These are phyloP conservation scores for Nematocida sp. DNA, from an alignment of 371 early-diverging fungal species.

Conservation along the genomic window DNA sequence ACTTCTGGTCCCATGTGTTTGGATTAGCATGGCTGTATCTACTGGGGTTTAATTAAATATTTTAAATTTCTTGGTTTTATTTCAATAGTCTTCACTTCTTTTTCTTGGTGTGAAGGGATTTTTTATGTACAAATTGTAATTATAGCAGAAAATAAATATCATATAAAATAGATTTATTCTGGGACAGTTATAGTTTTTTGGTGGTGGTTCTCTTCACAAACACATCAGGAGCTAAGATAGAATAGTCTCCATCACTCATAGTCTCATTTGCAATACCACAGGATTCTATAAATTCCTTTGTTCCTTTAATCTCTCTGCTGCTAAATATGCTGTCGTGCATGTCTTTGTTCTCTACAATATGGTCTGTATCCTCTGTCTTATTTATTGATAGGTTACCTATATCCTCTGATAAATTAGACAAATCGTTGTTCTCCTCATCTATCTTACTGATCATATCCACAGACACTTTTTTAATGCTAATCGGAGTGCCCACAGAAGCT, in stretches of 20 bases:
- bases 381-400: conserved; percentile 35
- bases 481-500: neutral
- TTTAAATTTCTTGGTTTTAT: too few relatives aligned
- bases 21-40: too few relatives aligned
- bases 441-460: neutral
- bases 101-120: too few relatives aligned
- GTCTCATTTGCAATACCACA: conserved; percentile 26
- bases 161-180: neutral
- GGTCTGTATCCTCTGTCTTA: conserved; percentile 49
- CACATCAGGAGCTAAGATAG: conserved; percentile 46
- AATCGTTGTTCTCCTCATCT: neutral
- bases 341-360: conserved; percentile 48
- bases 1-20: too few relatives aligned
- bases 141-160: too few relatives aligned
- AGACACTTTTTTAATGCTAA: conserved; percentile 3
- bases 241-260: conserved; percentile 22
- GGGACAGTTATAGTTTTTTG: conserved; percentile 13
- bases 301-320: conserved; percentile 8
- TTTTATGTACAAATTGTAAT: too few relatives aligned
- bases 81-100: too few relatives aligned
- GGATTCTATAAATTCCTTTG: conserved; percentile 36
- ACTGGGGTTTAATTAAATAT: too few relatives aligned
- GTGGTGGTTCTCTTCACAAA: conserved; percentile 45
- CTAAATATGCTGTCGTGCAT: conserved; percentile 41
- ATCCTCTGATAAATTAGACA: conserved; percentile 27